Evolutionary conservation across 2,329 filamentous ascomycete genomes (phyloP).

Genomic region (Neofusicoccum kwambonambiense): DNA sequence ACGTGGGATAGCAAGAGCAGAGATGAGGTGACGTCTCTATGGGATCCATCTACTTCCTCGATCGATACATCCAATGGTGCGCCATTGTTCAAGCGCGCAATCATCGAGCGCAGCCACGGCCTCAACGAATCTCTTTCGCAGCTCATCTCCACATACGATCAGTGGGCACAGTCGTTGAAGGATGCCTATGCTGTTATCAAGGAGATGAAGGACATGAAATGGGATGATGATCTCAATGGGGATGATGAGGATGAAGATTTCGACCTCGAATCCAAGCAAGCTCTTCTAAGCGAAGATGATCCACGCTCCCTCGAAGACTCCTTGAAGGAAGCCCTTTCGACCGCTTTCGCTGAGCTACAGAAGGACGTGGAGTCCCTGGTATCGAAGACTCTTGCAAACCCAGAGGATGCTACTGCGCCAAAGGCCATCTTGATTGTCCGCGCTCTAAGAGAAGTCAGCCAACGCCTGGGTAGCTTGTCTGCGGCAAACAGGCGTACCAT

Average conservation of each 20-base stretch:
- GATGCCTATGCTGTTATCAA: constrained; percentile 63
- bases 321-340: constrained; percentile 56
- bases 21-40: constrained; percentile 58
- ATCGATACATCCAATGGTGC: constrained; percentile 67
- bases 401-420: constrained; percentile 45
- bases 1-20: constrained; percentile 51
- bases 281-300: constrained; percentile 70
- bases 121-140: constrained; percentile 64
- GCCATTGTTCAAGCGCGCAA: constrained; percentile 64
- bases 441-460: constrained; percentile 70
- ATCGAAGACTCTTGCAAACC: constrained; percentile 31
- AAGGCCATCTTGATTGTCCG: constrained; percentile 64
- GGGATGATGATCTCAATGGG: constrained; percentile 73
- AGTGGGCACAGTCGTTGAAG: constrained; percentile 73
- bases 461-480: constrained; percentile 54
- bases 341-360: constrained; percentile 60
- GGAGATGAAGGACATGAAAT: constrained; percentile 64
- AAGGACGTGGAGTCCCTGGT: constrained; percentile 36
- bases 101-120: constrained; percentile 70
- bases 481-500: constrained; percentile 30
- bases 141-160: constrained; percentile 63
- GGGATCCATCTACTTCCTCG: constrained; percentile 64
- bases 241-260: constrained; percentile 71
- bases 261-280: constrained; percentile 64
- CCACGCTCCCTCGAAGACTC: constrained; percentile 61